Evolutionary conservation across 2,329 filamentous ascomycete species (phyloP).

Genomic region (Diaporthe eres): DNA sequence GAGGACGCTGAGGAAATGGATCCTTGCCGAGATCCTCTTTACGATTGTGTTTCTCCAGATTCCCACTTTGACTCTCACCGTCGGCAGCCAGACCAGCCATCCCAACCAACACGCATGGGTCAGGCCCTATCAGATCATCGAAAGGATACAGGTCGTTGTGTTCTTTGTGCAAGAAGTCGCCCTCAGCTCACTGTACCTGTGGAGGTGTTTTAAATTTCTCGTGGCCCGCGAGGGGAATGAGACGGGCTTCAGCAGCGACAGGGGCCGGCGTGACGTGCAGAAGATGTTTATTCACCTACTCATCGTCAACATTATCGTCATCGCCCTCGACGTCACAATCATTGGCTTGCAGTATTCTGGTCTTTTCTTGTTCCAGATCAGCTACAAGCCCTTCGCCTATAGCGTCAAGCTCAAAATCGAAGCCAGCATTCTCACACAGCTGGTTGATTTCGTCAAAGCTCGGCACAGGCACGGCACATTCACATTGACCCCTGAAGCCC

Average conservation of each 20-base stretch:
- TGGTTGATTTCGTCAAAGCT: slow-evolving; percentile 42
- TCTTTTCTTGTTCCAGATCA: slow-evolving; percentile 57
- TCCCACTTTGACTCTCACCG: slow-evolving; percentile 64
- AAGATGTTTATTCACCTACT: slow-evolving; percentile 50
- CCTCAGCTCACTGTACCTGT: slow-evolving; percentile 65
- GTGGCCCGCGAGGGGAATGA: slow-evolving; percentile 55
- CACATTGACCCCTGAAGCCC: slow-evolving; percentile 23
- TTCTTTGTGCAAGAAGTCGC: slow-evolving; percentile 61
- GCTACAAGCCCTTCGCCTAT: slow-evolving; percentile 58
- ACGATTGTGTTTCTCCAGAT: slow-evolving; percentile 67
- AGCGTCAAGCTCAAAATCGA: slow-evolving; percentile 67
- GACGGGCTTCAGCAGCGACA: slow-evolving; percentile 6
- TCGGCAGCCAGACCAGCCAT: slow-evolving; percentile 40
- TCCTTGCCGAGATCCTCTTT: slow-evolving; percentile 69
- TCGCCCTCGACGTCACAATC: slow-evolving; percentile 57
- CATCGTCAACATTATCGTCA: slow-evolving; percentile 58
- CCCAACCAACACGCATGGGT: slow-evolving; percentile 27
- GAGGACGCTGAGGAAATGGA: slow-evolving; percentile 59
- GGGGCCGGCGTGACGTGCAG: neutral
- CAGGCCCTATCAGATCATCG: slow-evolving; percentile 44
- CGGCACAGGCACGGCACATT: slow-evolving; percentile 11
- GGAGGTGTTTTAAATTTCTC: slow-evolving; percentile 64
- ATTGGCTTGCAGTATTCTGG: slow-evolving; percentile 57
- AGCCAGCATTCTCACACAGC: slow-evolving; percentile 65
- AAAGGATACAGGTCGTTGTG: slow-evolving; percentile 56